Conservation (phyloP, 495 filamentous ascomycete genomes). For the Talaromyces borbonicus region DNA sequence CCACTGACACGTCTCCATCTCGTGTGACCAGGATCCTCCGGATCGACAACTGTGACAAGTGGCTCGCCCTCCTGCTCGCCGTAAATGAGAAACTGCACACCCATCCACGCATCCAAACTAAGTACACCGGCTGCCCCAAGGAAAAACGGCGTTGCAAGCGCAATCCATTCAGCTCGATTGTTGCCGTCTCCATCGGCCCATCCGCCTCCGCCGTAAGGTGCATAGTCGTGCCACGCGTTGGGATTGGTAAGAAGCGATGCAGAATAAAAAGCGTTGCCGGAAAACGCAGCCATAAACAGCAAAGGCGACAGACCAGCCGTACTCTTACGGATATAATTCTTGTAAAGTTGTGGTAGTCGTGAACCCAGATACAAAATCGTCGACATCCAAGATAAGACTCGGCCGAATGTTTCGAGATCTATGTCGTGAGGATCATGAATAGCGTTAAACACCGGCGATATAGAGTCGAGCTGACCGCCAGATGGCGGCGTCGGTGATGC, state of each 20-base stretch:
- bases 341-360: conserved; percentile 60
- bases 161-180: conserved; percentile 46
- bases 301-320: conserved; percentile 59
- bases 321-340: conserved; percentile 56
- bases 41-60: conserved; percentile 22
- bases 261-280: conserved; percentile 66
- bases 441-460: conserved; percentile 9
- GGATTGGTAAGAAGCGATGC: conserved; percentile 57
- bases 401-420: conserved; percentile 40
- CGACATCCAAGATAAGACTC: conserved; percentile 54
- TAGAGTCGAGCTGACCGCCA: conserved; percentile 10
- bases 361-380: conserved; percentile 60
- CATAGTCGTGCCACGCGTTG: conserved; percentile 51
- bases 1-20: conserved; percentile 48
- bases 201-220: conserved; percentile 54
- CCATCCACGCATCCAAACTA: conserved; percentile 53
- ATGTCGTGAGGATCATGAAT: conserved; percentile 13
- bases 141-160: conserved; percentile 55
- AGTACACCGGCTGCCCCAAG: conserved; percentile 63
- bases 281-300: conserved; percentile 63
- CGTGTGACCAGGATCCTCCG: conserved; percentile 26
- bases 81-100: conserved; percentile 54
- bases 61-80: conserved; percentile 33
- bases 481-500: conserved; percentile 30
- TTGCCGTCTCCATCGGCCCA: conserved; percentile 55